Evolutionary conservation across 2,329 filamentous ascomycete genomes (phyloP).

Genomic region (Myriosclerotinia curreyana): DNA sequence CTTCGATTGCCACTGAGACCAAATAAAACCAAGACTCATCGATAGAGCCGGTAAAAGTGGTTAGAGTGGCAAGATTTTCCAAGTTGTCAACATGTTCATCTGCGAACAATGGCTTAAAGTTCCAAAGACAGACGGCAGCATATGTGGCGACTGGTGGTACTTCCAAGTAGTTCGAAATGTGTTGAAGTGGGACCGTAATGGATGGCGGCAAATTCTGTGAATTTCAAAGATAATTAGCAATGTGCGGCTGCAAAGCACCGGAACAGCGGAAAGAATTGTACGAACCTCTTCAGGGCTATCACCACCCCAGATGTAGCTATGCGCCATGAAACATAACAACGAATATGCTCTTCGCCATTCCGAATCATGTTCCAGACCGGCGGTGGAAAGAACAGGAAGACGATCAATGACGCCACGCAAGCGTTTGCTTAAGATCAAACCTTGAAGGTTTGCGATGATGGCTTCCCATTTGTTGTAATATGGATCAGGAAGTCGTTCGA

Average conservation of each 20-base stretch:
- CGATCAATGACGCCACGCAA: constrained; percentile 75
- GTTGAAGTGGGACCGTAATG: constrained; percentile 77
- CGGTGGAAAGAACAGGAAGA: constrained; percentile 79
- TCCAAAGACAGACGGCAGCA: constrained; percentile 89
- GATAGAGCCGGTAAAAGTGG: constrained; percentile 88
- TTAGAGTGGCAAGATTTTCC: constrained; percentile 82
- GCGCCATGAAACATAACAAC: constrained; percentile 83
- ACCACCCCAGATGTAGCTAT: constrained; percentile 96
- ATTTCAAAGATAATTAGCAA: constrained; percentile 21
- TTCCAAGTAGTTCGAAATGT: constrained; percentile 74
- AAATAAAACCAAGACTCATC: constrained; percentile 99
- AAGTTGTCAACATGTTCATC: constrained; percentile 78
- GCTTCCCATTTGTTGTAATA: constrained; percentile 97
- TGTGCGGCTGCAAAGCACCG: background rate
- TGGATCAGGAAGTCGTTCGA: constrained; percentile 76
- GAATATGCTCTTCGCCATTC: constrained; percentile 96
- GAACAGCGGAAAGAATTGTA: constrained; percentile 4
- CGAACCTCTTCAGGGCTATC: constrained; percentile 71
- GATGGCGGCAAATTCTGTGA: constrained; percentile 64
- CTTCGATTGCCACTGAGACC: constrained; percentile 92
- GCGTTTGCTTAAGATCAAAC: constrained; percentile 78
- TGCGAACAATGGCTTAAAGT: constrained; percentile 87
- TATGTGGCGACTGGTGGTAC: constrained; percentile 93
- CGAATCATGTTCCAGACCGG: constrained; percentile 73
- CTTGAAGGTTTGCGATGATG: constrained; percentile 79